Evolutionary conservation across 345 rosid species (phyloP), one percentile per base, ranked within the genome.

Genomic region (Euclidium syriacum): DNA sequence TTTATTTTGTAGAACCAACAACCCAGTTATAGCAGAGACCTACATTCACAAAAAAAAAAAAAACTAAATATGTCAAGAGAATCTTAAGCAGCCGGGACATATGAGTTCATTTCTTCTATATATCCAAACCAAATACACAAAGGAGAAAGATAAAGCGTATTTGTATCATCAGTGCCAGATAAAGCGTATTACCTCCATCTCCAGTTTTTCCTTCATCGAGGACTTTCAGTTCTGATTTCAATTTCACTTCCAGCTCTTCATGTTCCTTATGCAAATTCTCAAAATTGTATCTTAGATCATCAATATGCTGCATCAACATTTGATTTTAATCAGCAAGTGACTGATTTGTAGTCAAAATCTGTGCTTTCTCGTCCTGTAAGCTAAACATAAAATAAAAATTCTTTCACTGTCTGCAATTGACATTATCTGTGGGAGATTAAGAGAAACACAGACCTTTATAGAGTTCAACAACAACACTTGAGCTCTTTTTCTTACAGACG

Each of bases 141-240:
- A n/a, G n/a, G n/a, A n/a, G n/a, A n/a, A n/a, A n/a, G n/a, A n/a
- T n/a, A n/a, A n/a, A n/a, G n/a, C n/a, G n/a, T n/a, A n/a, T n/a
- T n/a, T n/a, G n/a, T n/a, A n/a, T n/a, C n/a, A n/a, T n/a, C n/a
- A n/a, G n/a, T n/a, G n/a, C n/a, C n/a, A n/a, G n/a, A n/a, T n/a
- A 22, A 23, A 70, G 41, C 4, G 29, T 46, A 52, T 73, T 80
- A 94, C 99, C 96, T 94, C 99, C 59, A 80, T 62, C 73, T 87
- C 96, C 67, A 87, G 57, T 58, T 90, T 94, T 78, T 94, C 97
- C 76, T 84, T 94, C 81, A 90, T 75, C 70, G 81, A 94, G 96
- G 14, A 90, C 73, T 81, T 84, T 94, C 62, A 84, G 52, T 53
- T 94, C 92, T 51, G 95, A 83, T 84, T 94, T 94, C 10, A 95